A percentile compares a stretch with the other conserved stretches of the same genome.
These are phyloP conservation scores for Cryphonectria naterciae DNA, from an alignment of 2,329 filamentous ascomycete species.

Conservation along the genomic window DNA sequence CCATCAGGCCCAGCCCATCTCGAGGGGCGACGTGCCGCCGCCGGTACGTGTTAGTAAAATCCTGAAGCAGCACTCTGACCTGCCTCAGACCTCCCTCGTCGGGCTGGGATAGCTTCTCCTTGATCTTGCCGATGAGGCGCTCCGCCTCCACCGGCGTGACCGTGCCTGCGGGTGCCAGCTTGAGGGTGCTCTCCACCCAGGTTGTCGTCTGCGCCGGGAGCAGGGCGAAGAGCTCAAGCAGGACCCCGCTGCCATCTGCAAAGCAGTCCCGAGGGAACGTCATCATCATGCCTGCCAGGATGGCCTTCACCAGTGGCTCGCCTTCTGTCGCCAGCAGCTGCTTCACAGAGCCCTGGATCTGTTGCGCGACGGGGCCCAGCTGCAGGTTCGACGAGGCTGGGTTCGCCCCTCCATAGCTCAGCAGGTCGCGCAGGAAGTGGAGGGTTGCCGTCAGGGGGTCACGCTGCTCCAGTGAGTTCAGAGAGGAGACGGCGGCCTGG, in stretches of 20 bases:
- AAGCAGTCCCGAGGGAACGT: slow-evolving; percentile 96
- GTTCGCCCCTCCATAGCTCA: slow-evolving; percentile 84
- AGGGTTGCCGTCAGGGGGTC: slow-evolving; percentile 90
- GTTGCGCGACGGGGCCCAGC: slow-evolving; percentile 63
- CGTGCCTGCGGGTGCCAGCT: slow-evolving; percentile 80
- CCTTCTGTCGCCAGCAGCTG: slow-evolving; percentile 72
- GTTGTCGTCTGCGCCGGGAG: slow-evolving; percentile 76
- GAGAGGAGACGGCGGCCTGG: slow-evolving; percentile 81
- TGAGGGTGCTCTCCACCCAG: slow-evolving; percentile 85
- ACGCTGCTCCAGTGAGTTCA: slow-evolving; percentile 80
- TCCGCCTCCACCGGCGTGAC: slow-evolving; percentile 81
- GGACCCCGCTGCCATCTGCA: slow-evolving; percentile 88
- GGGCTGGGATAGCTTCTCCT: slow-evolving; percentile 72
- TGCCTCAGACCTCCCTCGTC: slow-evolving; percentile 67
- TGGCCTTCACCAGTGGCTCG: slow-evolving; percentile 79
- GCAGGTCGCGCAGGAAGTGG: slow-evolving; percentile 88
- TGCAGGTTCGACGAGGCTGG: slow-evolving; percentile 64
- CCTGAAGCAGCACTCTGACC: slow-evolving; percentile 84
- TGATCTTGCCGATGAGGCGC: slow-evolving; percentile 78
- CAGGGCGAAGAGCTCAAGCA: slow-evolving; percentile 86
- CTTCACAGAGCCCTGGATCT: slow-evolving; percentile 75
- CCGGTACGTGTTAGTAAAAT: slow-evolving; percentile 95
- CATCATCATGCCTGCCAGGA: slow-evolving; percentile 99
- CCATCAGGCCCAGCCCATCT: slow-evolving; percentile 85
- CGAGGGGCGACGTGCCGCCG: slow-evolving; percentile 93